phyloP scores from a whole-genome alignment of 345 rosid genomes.

The Eucalyptus shirleyi region DNA sequence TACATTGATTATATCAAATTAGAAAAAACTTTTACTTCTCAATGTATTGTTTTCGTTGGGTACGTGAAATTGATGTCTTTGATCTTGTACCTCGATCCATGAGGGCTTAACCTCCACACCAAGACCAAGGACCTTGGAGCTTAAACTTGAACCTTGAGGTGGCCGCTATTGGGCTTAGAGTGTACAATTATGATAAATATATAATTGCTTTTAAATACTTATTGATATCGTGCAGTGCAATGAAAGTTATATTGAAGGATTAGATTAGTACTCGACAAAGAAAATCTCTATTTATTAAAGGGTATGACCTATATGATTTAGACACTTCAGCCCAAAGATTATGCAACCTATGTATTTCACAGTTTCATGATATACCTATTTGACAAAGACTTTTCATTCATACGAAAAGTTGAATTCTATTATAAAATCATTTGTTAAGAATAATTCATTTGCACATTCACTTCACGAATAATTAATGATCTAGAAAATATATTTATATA shows the following conservation, averaged over 20 bases:
- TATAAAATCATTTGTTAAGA: background rate
- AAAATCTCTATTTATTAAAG: background rate
- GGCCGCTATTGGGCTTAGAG: background rate
- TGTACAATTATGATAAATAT: too few species aligned
- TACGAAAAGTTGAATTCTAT: background rate
- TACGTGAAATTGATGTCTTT: background rate
- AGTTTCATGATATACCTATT: background rate
- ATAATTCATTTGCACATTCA: background rate
- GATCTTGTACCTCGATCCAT: background rate
- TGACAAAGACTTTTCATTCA: background rate
- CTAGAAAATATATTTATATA: background rate
- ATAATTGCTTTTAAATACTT: background rate
- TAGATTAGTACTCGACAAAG: background rate
- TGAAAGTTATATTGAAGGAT: background rate
- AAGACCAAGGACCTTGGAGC: background rate
- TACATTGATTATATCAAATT: background rate
- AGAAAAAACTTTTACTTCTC: background rate
- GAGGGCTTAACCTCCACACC: background rate
- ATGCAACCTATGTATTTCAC: background rate
- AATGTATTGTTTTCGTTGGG: accelerated
- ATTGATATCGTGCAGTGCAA: background rate
- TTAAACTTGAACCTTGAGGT: background rate
- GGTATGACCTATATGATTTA: background rate
- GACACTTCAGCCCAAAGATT: background rate
- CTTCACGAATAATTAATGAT: background rate